phyloP scores from a whole-genome alignment of 2,329 filamentous ascomycete genomes.

The Ceratocystis colombiana region DNA sequence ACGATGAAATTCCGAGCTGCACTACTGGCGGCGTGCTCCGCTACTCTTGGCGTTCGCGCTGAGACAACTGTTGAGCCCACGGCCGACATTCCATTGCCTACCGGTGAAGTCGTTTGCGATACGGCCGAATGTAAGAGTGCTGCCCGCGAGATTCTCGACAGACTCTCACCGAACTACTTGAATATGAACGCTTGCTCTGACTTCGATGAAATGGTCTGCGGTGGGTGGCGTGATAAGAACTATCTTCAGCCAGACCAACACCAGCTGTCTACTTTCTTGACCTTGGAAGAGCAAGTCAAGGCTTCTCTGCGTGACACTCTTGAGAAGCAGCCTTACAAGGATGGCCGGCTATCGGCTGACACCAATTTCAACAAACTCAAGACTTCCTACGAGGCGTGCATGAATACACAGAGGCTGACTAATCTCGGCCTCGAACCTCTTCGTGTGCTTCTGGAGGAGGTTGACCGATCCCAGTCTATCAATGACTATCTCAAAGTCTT shows the following conservation, averaged over 20 bases:
- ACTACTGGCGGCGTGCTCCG: background rate
- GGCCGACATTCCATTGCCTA: background rate
- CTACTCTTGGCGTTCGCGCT: background rate
- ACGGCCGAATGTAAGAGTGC: conserved; percentile 31
- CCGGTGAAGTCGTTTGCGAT: conserved; percentile 23
- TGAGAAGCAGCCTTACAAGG: conserved; percentile 44
- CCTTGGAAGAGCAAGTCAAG: conserved; percentile 53
- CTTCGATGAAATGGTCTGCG: conserved; percentile 58
- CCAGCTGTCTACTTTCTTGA: conserved; percentile 48
- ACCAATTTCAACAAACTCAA: conserved; percentile 58
- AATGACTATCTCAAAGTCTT: conserved; percentile 41
- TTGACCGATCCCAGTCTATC: conserved; percentile 33
- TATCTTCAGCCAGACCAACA: conserved; percentile 56
- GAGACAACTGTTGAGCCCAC: background rate
- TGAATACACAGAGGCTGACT: conserved; percentile 50
- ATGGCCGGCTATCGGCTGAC: conserved; percentile 36
- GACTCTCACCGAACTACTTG: conserved; percentile 40
- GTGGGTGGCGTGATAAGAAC: conserved; percentile 54
- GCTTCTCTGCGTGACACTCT: conserved; percentile 52
- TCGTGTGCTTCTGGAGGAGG: conserved; percentile 42
- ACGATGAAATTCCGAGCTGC: background rate
- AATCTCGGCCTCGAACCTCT: conserved; percentile 48
- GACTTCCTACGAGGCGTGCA: conserved; percentile 54
- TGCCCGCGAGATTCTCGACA: conserved; percentile 31
- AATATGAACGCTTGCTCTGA: conserved; percentile 57